A percentile compares a stretch with the other conserved stretches of the same genome.
Evolutionary conservation across 129 eudicot genomes (phyloP).

Genomic region (Flaveria trinervia): DNA sequence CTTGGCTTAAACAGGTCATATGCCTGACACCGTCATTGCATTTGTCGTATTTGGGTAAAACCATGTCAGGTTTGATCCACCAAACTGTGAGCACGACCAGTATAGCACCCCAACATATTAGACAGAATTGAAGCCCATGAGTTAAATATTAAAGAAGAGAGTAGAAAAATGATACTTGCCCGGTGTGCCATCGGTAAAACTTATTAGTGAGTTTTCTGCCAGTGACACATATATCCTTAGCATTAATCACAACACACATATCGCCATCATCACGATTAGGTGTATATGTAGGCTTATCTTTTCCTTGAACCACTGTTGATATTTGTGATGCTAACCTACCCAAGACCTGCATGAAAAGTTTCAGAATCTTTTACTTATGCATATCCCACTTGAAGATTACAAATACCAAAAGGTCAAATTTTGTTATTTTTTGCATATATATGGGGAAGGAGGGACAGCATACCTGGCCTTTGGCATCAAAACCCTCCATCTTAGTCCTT

Average conservation of each 20-base stretch:
- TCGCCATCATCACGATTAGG: constrained; percentile 93
- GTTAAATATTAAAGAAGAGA: neutral
- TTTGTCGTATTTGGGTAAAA: too few species aligned
- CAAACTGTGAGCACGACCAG: too few species aligned
- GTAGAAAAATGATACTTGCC: constrained; percentile 43
- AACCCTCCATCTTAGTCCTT: constrained; percentile 91
- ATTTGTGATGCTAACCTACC: constrained; percentile 93
- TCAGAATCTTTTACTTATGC: neutral
- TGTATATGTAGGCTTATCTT: constrained; percentile 86
- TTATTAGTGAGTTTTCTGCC: constrained; percentile 93
- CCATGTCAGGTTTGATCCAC: too few species aligned
- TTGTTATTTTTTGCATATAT: neutral
- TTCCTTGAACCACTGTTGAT: constrained; percentile 85
- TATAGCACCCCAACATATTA: neutral
- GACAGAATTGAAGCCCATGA: neutral
- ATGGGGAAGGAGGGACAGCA: neutral
- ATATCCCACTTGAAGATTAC: neutral
- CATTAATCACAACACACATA: constrained; percentile 85
- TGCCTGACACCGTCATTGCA: too few species aligned
- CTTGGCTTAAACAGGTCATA: too few species aligned
- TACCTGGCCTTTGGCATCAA: constrained; percentile 99
- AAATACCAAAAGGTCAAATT: neutral
- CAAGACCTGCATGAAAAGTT: constrained; percentile 52
- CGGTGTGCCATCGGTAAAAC: constrained; percentile 86
- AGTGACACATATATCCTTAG: constrained; percentile 79